Evolutionary conservation across 2,329 filamentous ascomycete species (phyloP).

Genomic region (Apiospora phragmitis): DNA sequence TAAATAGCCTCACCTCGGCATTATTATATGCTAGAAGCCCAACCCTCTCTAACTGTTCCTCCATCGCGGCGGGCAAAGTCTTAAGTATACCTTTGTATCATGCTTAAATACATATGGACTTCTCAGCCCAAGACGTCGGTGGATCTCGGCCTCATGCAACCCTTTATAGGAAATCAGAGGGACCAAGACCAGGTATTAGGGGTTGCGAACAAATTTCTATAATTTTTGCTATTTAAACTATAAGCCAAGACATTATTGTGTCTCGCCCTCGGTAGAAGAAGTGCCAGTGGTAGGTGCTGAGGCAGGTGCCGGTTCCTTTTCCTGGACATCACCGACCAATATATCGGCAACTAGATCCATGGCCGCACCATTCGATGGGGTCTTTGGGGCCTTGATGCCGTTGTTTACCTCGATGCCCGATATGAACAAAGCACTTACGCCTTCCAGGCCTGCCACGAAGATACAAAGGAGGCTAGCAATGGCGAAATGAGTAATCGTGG

Average conservation of each 20-base stretch:
- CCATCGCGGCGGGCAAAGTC: background rate
- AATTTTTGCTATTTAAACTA: background rate
- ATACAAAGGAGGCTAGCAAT: constrained; percentile 89
- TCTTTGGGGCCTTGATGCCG: background rate
- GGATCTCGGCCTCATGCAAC: too few relatives aligned
- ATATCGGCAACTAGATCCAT: constrained; percentile 16
- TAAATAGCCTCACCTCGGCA: background rate
- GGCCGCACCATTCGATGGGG: constrained; percentile 4
- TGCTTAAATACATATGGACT: too few relatives aligned
- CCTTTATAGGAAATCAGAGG: too few relatives aligned
- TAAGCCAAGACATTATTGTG: background rate
- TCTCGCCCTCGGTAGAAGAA: background rate
- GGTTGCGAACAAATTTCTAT: background rate
- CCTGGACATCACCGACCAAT: constrained; percentile 13
- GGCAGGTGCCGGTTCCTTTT: background rate
- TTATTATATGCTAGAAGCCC: background rate
- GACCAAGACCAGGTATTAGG: background rate
- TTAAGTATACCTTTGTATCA: background rate
- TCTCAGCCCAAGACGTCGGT: too few relatives aligned
- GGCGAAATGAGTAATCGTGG: constrained; percentile 91
- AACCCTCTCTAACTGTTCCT: too few relatives aligned
- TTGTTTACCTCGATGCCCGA: constrained; percentile 70
- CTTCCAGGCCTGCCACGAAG: constrained; percentile 87
- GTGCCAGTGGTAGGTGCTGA: background rate
- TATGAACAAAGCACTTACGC: constrained; percentile 80